phyloP scores from a whole-genome alignment of 371 early-diverging fungal genomes.

The Mucor plumbeus region DNA sequence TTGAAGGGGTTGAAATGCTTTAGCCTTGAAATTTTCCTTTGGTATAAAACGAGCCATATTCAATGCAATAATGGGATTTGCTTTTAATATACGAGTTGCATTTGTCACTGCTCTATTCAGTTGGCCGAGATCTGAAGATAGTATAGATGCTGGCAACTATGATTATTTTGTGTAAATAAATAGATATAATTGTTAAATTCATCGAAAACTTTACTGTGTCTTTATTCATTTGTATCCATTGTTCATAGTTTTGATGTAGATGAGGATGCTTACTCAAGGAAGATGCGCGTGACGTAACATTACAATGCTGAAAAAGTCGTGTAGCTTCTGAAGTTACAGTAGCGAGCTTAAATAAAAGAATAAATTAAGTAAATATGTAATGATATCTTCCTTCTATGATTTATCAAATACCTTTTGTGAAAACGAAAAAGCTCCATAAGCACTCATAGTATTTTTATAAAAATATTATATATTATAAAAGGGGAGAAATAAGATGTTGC shows the following conservation, averaged over 20 bases:
- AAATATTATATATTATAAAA: background rate
- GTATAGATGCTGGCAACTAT: conserved; percentile 26
- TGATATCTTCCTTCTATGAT: background rate
- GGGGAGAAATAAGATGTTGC: background rate
- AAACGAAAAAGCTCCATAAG: conserved; percentile 27
- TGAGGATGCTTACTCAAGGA: conserved; percentile 5
- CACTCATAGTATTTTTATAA: conserved; percentile 22
- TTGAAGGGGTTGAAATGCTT: background rate
- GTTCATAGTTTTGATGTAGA: conserved; percentile 17
- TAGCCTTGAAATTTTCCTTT: background rate
- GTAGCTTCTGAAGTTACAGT: conserved; percentile 29
- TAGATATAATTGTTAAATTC: background rate
- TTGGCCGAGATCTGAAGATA: conserved; percentile 15
- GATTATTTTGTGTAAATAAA: background rate
- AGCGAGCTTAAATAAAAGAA: conserved; percentile 20
- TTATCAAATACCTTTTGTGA: conserved; percentile 27
- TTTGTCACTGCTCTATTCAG: conserved; percentile 20
- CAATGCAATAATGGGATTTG: conserved; percentile 17
- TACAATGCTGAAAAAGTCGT: conserved; percentile 30
- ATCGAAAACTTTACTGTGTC: conserved; percentile 20
- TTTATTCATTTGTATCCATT: conserved; percentile 28
- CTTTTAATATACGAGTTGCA: conserved; percentile 19
- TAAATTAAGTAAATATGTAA: background rate
- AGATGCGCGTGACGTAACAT: conserved; percentile 18
- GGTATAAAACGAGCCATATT: conserved; percentile 16